Base-by-base conservation (phyloP, 2,329 filamentous ascomycete species). In the Fusarium oxysporum region DNA sequence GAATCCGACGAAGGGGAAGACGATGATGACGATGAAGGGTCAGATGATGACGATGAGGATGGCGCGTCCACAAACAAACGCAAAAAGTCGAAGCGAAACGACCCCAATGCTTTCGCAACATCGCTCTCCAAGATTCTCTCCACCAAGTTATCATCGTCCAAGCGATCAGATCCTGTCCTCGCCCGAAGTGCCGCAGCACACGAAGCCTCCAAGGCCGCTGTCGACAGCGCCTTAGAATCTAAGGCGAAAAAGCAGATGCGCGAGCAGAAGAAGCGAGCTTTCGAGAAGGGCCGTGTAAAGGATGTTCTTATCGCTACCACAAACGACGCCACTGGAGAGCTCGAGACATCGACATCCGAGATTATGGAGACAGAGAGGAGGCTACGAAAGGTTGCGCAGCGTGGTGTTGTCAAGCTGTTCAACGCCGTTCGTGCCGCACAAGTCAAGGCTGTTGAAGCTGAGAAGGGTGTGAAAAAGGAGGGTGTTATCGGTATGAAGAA, bases 401-500 rank as follows among this genome's bases (percentile, higher is more conserved):
- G 94, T 61, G 96, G 96, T 89, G 96, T 99, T 44, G 92, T 98
- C 30, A 97, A 96, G 86, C 86, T 99, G 65, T 99, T 99, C 84
- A 98, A 98, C 81, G 96, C 96, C 0, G 95, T 99, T 37, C 88
- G 96, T 48, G 94, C 94, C 28, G 95, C 96, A 19, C 96, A 99
- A 83, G 93, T 98, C 64, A 93, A 95, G 82, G 95, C 92, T 5
- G 89, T 92, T 66, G 91, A 96, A 82, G 92, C 94, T 9, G 91
- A 93, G 79, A 90, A 86, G 81, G 89, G 90, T 73, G 88, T 90
- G 54, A 89, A 89, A 82, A 90, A 90, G 75, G 89, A 92, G 68
- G 93, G 94, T 7, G 86, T 97, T 1, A 88, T 97, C 37, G 96
- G 96, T 4, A 90, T 94, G 78, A 89, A 88, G 70, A 90, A 93